Base-by-base conservation (phyloP, 108 stramenopile species). In the Chaetoceros tenuissimus region DNA sequence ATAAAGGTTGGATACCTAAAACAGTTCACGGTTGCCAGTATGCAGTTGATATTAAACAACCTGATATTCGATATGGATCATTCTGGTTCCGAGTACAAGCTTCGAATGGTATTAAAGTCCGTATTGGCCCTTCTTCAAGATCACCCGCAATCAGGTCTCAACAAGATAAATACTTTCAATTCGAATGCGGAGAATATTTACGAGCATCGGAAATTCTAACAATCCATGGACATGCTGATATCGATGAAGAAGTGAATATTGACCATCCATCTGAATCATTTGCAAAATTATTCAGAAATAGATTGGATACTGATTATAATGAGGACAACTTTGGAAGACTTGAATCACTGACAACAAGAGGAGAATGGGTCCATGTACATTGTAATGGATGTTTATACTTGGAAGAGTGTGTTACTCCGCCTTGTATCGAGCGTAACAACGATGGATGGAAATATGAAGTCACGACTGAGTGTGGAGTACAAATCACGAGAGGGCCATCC, bases 101-200 rank as follows among this genome's bases (percentile, higher is more conserved):
- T 20, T 50, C 28, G 17, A 45, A 57, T 28, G 90, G 90, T 20
- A 68, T 92, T 53, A 85, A 82, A 26, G 86, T 86, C 19, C 64
- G 90, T 21, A 57, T 77, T 19, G 87, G 90, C 8, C 90, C 90
- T 34, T 92, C 87, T 10, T 56, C 59, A 22, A 62, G 71, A 34
- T 84, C 90, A 1, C 72, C 80, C 13, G 62, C 75, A 10, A 88
- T 92, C 46, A 75, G 71, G 58, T 82, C 84, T 2, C 72, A 82
- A 8, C 68, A 75, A 49, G 90, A 81, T 22, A 20, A 31, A 7
- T 71, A 74, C 51, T 86, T 92, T 59, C 78, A 86, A 1, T 92
- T 92, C 63, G 90, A 92, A 71, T 92, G 90, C 54, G 90, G 90
- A 0, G 90, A 92, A 63, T 92, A 74, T 62, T 73, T 92, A 28